Base-by-base conservation (phyloP, 1,284 basidiomycete genomes). In the Moesziomyces globuligerus region DNA sequence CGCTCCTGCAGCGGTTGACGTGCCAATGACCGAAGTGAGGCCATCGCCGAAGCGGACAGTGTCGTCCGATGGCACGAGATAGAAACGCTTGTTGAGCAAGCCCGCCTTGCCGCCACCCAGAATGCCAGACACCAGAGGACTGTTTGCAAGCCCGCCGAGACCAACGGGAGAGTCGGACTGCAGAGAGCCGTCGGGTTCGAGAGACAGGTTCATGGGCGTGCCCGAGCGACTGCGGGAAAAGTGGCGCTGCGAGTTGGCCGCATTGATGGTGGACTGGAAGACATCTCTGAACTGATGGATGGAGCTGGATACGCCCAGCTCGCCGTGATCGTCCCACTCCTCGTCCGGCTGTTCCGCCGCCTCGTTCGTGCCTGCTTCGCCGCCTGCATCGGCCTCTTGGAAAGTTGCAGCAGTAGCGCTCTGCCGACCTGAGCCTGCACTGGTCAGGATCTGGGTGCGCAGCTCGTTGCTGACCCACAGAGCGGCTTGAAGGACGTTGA, bases 41-140 rank as follows among this genome's bases (percentile, higher is more conserved):
- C 84, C 87, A 65, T 92, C 92, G 9, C 94, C 94, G 42, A 94
- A 87, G 18, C 92, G 89, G 54, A 88, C 81, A 0, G 92, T 94
- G 4, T 90, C 89, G 78, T 95, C 91, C 2, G 82, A 81, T 1
- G 90, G 88, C 1, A 95, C 87, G 3, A 90, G 88, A 76, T 89
- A 92, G 81, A 88, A 93, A 1, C 83, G 72, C 44, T 70, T 75
- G 40, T 24, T 43, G 4, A 75, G 64, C 23, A 72, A 47, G 2
- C 48, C 67, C 1, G 50, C 48, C 25, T 45, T 45, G n/a, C 58
- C 71, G 5, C 73, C 60, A 1, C 60, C 56, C 20, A 47, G 18
- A 2, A 60, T 38, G 13, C 72, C 68, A 8, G 65, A 41, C 53
- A 69, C 54, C 20, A 74, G 46, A 13, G 74, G 65, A 26, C 61